These are phyloP conservation scores for Dactylis glomerata DNA, from an alignment of 176 grass and related monocot species.

Conservation along the genomic window DNA sequence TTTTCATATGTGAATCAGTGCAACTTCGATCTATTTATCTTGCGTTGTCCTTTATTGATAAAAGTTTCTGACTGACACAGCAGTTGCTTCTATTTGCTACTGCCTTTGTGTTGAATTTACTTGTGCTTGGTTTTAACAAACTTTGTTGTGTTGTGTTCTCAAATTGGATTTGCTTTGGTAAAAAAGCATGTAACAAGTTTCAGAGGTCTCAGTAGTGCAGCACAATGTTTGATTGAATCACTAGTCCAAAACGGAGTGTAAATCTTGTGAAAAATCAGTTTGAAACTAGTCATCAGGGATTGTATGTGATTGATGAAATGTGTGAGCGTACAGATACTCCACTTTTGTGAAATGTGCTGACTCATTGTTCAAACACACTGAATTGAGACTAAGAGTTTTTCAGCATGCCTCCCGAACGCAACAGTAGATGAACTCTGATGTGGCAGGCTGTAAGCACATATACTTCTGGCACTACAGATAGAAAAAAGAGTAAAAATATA, in stretches of 20 bases:
- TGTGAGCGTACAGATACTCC: no score
- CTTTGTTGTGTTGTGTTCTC: not conserved
- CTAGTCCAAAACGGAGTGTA: not conserved
- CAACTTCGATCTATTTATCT: not conserved
- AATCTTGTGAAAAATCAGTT: not conserved
- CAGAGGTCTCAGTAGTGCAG: not conserved
- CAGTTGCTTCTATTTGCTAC: not conserved
- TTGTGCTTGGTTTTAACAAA: not conserved
- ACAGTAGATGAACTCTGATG: no score
- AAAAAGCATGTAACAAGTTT: not conserved
- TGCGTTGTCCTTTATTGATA: not conserved
- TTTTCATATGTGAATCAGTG: not conserved
- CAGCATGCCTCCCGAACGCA: no score
- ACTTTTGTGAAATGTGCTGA: no score
- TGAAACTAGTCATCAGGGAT: not conserved
- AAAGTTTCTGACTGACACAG: not conserved
- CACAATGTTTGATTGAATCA: not conserved
- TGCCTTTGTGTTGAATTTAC: not conserved
- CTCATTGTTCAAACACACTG: no score
- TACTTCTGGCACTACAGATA: no score
- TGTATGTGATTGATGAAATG: not conserved
- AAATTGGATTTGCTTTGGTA: not conserved
- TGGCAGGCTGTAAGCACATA: no score
- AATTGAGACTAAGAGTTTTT: no score
- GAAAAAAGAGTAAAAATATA: no score